Percentiles rank a stretch among this genome's conserved stretches.
These are phyloP conservation scores for Eucalyptus virginea DNA, from an alignment of 345 rosid genomes.

Conservation along the genomic window DNA sequence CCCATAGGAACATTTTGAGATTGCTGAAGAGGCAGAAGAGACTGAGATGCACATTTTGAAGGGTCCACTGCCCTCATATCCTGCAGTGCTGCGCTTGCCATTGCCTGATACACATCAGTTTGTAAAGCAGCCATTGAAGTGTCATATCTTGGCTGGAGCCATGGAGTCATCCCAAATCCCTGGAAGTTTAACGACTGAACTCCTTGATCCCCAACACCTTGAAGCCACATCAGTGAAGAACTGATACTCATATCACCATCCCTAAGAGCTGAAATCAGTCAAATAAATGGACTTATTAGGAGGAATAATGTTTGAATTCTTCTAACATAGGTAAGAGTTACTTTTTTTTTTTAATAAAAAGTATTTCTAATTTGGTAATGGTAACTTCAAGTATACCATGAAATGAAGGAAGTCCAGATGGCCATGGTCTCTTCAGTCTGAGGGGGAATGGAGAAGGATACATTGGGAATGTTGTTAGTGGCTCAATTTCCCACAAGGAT, in stretches of 20 bases:
- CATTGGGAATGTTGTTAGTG: constrained; percentile 37
- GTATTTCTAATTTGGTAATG: neutral
- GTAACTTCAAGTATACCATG: constrained; percentile 8
- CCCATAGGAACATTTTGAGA: constrained; percentile 4
- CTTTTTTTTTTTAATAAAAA: neutral
- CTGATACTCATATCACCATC: constrained; percentile 21
- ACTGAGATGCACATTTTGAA: constrained; percentile 16
- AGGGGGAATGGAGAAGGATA: constrained; percentile 37
- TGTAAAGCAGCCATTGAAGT: constrained; percentile 20
- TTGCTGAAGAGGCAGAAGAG: constrained; percentile 23
- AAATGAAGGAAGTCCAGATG: constrained; percentile 26
- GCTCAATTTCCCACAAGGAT: constrained; percentile 45
- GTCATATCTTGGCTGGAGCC: constrained; percentile 31
- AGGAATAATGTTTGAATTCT: neutral
- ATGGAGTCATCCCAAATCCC: constrained; percentile 25
- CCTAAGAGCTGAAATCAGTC: constrained; percentile 2
- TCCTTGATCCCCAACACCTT: constrained; percentile 32
- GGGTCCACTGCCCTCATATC: constrained; percentile 28
- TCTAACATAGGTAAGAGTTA: neutral
- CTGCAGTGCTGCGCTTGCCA: constrained; percentile 40
- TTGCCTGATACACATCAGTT: constrained; percentile 30
- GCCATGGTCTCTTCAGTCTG: constrained; percentile 34
- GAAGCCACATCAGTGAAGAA: constrained; percentile 34
- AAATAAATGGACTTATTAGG: neutral
- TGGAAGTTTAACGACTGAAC: constrained; percentile 26